Evolutionary conservation across 306 rosid species (phyloP), one percentile per base, ranked within the genome.

Genomic region (Begonia masoniana): DNA sequence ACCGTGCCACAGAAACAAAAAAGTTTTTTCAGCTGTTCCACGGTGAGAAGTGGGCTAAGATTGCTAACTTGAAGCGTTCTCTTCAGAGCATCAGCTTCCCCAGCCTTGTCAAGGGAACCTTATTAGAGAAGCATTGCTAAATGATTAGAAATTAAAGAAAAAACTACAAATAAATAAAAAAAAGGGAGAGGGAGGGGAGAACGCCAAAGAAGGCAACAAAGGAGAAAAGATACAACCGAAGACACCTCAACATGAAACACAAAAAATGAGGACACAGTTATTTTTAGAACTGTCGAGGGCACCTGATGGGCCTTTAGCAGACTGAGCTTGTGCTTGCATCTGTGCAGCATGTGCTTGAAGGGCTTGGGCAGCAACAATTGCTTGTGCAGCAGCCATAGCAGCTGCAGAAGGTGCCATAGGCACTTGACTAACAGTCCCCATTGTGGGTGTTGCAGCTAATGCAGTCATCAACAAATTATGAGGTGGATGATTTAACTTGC

Each of bases 351-450:
- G 99, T 45, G 99, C 99, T 66, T 92, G 96, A 69, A 86, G 95
- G 39, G 99, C 96, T 72, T 92, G 96, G 15, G 96, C 96, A 63
- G 99, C 99, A 66, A 92, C 99, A 74, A 92, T 92, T 53, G 96
- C 99, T 80, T 92, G 96, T 62, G 99, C 99, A 66, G 96, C 96
- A 36, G 99, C 99, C 99, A 92, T 86, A 66, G 95, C 99, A 73
- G 99, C 95, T 43, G 99, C 96, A 66, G 99, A 92, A 58, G 99
- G 99, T 36, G 95, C 94, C 95, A 92, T 92, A 57, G 99, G 99
- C 60, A 87, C 88, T 74, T 92, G 99, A 72, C 95, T 86, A 52
- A 75, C 75, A 58, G 82, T 79, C 59, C 99, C 94, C 99, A 86
- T 86, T 7, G 77, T 75, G 59, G 96, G 86, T 31, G 96, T 92